Base-by-base conservation (phyloP, 2,329 filamentous ascomycete species). In the Ophiostoma australiae region DNA sequence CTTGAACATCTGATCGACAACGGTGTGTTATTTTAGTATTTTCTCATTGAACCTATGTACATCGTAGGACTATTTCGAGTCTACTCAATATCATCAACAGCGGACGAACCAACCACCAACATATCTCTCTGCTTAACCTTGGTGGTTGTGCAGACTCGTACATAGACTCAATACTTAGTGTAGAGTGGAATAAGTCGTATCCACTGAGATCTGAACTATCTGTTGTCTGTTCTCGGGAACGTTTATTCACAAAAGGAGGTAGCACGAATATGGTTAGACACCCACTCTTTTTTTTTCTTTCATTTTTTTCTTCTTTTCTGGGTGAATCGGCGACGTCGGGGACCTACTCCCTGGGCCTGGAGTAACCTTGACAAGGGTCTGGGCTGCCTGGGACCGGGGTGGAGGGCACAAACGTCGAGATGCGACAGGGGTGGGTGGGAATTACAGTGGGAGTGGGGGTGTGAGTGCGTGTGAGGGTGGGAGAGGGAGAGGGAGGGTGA, bases 291-390 rank as follows among this genome's bases (percentile, higher is more conserved):
- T 48, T 48, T 15, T 7, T 48, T 48, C 44, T 31, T 31, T 31
- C 27, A n/a, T n/a, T 20, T 48, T 48, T 48, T 15, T 20, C 20
- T 48, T 17, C 11, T 27, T 31, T 63, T 13, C 23, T 63, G 58
- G 58, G 58, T 33, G 10, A 63, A 33, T 63, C 58, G 58, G 58
- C 58, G 58, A 63, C 23, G 27, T 63, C 58, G 58, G 58, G 58
- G 58, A 63, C 58, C 58, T 58, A 58, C 52, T 27, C 8, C 52
- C 52, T 58, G 52, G 52, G 52, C 52, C 27, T 63, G 58, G 27
- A 63, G 58, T 63, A 63, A 63, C 58, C 58, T 63, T 8, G 23
- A 58, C 52, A 27, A 35, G 58, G 58, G 58, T 63, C 58, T 63
- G 58, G 58, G 27, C 58, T 11, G 23, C 55, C 27, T 58, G 52